Base-by-base conservation (phyloP, 179 eudicot genomes). In the Sideroxylon spinosum region DNA sequence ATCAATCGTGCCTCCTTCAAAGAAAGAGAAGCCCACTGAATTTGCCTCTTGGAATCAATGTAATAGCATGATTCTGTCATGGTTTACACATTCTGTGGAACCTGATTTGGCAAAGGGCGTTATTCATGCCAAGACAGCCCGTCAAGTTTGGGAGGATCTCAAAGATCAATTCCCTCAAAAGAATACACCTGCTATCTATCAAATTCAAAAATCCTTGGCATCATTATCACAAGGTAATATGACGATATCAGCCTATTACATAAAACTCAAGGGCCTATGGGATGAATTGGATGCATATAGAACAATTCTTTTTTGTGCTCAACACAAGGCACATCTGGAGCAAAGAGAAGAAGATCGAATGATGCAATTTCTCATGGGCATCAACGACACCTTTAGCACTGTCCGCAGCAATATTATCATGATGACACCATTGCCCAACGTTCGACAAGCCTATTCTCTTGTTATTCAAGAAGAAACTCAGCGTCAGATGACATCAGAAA, bases 101-200 rank as follows among this genome's bases (percentile, higher is more conserved):
- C 60, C 44, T 0, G 74, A 77, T 23, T 12, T 77, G 3, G 37
- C 44, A 0, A 26, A 57, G 6, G 64, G 67, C 6, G 74, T 77
- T 14, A 14, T 77, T 9, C 57, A 67, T 80, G 78, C 26, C 1
- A 28, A 72, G 10, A 80, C 74, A 0, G 14, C 78, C 23, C 78
- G 13, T 44, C 12, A 80, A 48, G 72, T 55, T 1, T 80, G 68
- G 82, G 63, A 80, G 11, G 75, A 80, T 28, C 22, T 80, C 14
- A 61, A 52, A 23, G 74, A 80, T 63, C 68, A 23, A 19, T 80
- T 80, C 9, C 75, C 62, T 0, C 62, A 80, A 8, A 49, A 53
- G 19, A 80, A 80, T 25, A 78, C 70, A 13, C 78, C 78, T 49
- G 20, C 52, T 7, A 68, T 80, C 2, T 80, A 37, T 60, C 68